These are phyloP conservation scores for Harringtonia aguacate DNA, from an alignment of 2,329 filamentous ascomycete species.

Conservation along the genomic window DNA sequence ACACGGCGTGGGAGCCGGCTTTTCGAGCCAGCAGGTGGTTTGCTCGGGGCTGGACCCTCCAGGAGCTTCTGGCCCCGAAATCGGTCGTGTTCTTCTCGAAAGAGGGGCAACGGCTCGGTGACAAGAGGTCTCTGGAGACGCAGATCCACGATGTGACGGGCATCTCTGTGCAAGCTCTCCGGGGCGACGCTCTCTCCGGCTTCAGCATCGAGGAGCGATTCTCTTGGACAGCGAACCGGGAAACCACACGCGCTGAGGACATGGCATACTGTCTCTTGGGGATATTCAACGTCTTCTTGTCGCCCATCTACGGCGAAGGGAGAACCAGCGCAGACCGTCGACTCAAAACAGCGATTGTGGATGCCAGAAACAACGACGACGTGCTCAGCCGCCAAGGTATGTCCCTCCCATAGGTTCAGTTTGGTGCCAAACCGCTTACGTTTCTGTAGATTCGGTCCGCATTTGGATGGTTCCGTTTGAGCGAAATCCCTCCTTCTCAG, in stretches of 20 bases:
- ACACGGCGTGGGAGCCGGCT: too few relatives aligned
- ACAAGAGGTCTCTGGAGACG: background rate
- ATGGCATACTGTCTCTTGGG: constrained; percentile 16
- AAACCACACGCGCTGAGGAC: constrained; percentile 12
- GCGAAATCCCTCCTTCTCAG: constrained; percentile 16
- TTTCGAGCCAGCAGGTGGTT: constrained; percentile 6
- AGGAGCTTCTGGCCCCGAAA: constrained; percentile 6
- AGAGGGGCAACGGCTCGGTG: constrained; percentile 1
- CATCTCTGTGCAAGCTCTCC: background rate
- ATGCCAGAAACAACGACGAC: too few relatives aligned
- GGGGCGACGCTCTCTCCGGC: background rate
- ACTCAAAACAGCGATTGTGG: too few relatives aligned
- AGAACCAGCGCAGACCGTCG: too few relatives aligned
- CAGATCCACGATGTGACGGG: background rate
- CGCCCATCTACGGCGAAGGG: constrained; percentile 17
- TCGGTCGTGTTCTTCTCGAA: constrained; percentile 5
- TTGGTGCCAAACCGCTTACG: too few relatives aligned
- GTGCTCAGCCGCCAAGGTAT: too few relatives aligned
- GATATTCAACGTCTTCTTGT: constrained; percentile 16
- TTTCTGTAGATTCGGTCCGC: background rate
- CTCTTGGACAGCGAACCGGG: background rate
- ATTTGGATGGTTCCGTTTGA: constrained; percentile 13
- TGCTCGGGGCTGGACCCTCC: constrained; percentile 7
- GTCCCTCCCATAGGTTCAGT: too few relatives aligned
- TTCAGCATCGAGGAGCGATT: background rate